A percentile compares a stretch with the other conserved stretches of the same genome.
Evolutionary conservation across 2,329 filamentous ascomycete species (phyloP).

Genomic region (Tolypocladium album): DNA sequence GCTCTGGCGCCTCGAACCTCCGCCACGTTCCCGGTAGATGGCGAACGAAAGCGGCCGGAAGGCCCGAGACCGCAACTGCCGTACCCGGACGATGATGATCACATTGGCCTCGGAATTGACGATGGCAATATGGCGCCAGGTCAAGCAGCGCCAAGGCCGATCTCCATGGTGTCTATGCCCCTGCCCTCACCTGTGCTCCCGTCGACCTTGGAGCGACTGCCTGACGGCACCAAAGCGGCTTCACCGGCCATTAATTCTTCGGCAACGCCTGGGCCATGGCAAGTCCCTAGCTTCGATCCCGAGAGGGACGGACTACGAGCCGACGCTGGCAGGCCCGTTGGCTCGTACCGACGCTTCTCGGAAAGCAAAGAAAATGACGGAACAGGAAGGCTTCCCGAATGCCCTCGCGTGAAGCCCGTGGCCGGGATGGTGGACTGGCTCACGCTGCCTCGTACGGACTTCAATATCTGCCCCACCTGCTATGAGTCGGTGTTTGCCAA

Average conservation of each 20-base stretch:
- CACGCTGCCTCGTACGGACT: slow-evolving; percentile 58
- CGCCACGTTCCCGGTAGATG: slow-evolving; percentile 18
- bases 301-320: slow-evolving; percentile 18
- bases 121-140: neutral
- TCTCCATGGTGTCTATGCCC: slow-evolving; percentile 13
- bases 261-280: slow-evolving; percentile 26
- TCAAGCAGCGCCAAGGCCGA: neutral
- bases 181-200: neutral
- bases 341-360: slow-evolving; percentile 42
- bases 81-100: slow-evolving; percentile 27
- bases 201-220: neutral
- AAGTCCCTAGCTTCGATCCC: slow-evolving; percentile 34
- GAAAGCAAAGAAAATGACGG: slow-evolving; percentile 23
- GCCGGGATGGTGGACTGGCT: slow-evolving; percentile 69
- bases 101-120: slow-evolving; percentile 12
- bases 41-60: slow-evolving; percentile 9
- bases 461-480: slow-evolving; percentile 78
- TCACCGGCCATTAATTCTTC: slow-evolving; percentile 2
- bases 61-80: slow-evolving; percentile 17
- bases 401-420: slow-evolving; percentile 53
- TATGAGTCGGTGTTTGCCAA: slow-evolving; percentile 58
- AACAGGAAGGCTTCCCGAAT: slow-evolving; percentile 46
- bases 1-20: slow-evolving; percentile 12
- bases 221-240: neutral
- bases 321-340: slow-evolving; percentile 31